Percentiles rank a stretch among this genome's conserved stretches.
phyloP scores from a whole-genome alignment of 1,284 basidiomycete species.

The Melampsora larici-populina region DNA sequence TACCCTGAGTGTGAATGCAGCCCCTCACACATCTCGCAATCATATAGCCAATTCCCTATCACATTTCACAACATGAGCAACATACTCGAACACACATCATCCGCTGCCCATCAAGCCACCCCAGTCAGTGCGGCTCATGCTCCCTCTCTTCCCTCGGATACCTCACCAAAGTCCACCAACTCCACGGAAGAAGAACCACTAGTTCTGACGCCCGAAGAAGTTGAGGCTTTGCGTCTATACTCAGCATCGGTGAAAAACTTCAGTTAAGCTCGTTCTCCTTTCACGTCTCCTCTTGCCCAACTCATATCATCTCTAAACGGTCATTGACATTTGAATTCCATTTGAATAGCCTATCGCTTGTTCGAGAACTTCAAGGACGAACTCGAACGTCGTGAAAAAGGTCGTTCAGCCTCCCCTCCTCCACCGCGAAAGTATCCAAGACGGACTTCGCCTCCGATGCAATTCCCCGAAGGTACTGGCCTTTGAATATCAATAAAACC shows the following conservation, averaged over 20 bases:
- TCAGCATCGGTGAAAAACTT: constrained; percentile 37
- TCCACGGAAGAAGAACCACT: constrained; percentile 6
- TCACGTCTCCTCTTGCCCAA: background rate
- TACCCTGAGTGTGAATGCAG: constrained; percentile 65
- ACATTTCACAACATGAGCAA: constrained; percentile 43
- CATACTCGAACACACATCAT: constrained; percentile 23
- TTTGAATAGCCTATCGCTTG: constrained; percentile 13
- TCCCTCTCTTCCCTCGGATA: too few relatives aligned
- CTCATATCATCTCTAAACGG: background rate
- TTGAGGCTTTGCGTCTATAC: constrained; percentile 21
- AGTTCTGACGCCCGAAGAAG: constrained; percentile 20
- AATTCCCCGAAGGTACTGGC: constrained; percentile 3
- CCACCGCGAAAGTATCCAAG: background rate
- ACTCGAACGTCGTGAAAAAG: constrained; percentile 9
- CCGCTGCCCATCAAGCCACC: constrained; percentile 29
- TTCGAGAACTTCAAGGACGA: constrained; percentile 35
- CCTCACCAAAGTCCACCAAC: background rate
- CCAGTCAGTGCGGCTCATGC: constrained; percentile 1
- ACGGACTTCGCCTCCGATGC: background rate
- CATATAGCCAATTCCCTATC: constrained; percentile 55
- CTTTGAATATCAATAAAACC: background rate
- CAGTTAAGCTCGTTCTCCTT: constrained; percentile 10
- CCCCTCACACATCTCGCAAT: background rate
- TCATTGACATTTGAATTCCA: background rate
- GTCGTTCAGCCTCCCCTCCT: background rate